These are phyloP conservation scores for Ramularia endophylla DNA, from an alignment of 2,329 filamentous ascomycete genomes.

Conservation along the genomic window DNA sequence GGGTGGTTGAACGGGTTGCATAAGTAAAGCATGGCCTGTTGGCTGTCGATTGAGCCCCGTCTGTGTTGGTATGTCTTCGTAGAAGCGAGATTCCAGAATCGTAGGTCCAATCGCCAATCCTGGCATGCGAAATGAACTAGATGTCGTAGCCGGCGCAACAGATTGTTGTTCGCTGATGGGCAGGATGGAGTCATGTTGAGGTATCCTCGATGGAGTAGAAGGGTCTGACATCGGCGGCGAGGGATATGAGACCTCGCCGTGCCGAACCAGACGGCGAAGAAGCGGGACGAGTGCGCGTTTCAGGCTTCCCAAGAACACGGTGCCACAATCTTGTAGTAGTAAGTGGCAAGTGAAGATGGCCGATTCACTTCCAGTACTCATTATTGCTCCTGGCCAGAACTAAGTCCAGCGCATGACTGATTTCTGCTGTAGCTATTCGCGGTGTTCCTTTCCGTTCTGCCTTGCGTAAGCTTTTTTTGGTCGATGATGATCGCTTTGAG, in stretches of 20 bases:
- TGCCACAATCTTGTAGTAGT: constrained; percentile 8
- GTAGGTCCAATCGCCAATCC: constrained; percentile 12
- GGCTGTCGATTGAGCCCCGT: neutral
- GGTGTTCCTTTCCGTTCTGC: neutral
- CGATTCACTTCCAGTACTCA: constrained; percentile 12
- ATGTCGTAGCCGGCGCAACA: neutral
- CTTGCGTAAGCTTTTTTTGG: no score
- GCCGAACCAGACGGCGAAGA: constrained; percentile 4
- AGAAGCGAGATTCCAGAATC: constrained; percentile 8
- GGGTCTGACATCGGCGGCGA: constrained; percentile 49
- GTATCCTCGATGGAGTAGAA: constrained; percentile 34
- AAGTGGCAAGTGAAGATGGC: constrained; percentile 7
- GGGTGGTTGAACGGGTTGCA: constrained; percentile 15
- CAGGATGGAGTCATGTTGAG: constrained; percentile 12
- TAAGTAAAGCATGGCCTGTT: constrained; percentile 1
- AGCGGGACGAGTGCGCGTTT: constrained; percentile 16
- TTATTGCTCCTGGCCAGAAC: constrained; percentile 11
- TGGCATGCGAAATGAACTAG: constrained; percentile 14
- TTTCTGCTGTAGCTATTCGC: neutral
- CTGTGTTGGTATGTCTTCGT: constrained; percentile 4
- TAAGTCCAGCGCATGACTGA: constrained; percentile 1
- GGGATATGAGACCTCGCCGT: constrained; percentile 32
- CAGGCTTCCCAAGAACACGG: constrained; percentile 8
- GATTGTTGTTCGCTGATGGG: constrained; percentile 5
- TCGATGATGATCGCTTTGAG: no score